A percentile compares a stretch with the other conserved stretches of the same genome.
Evolutionary conservation across 1,284 basidiomycete species (phyloP).

Genomic region (Papiliotrema laurentii): DNA sequence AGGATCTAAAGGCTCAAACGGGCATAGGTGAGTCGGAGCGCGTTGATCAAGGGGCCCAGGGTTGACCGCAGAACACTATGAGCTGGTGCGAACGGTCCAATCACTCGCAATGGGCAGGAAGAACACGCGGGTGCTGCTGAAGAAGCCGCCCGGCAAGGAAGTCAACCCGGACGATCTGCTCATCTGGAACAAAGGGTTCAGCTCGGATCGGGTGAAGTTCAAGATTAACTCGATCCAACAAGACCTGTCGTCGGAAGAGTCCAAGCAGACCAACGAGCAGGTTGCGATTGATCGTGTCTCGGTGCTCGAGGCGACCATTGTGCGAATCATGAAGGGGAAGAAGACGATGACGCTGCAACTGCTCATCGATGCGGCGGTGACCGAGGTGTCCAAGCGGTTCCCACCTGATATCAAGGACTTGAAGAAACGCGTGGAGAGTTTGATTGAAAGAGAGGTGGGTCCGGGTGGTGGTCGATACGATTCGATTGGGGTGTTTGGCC

Average conservation of each 20-base stretch:
- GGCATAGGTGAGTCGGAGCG: conserved; percentile 61
- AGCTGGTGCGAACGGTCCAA: conserved; percentile 79
- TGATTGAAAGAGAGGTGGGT: conserved; percentile 67
- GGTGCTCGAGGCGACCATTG: conserved; percentile 87
- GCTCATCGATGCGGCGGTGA: conserved; percentile 56
- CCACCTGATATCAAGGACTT: conserved; percentile 59
- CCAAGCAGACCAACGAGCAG: conserved; percentile 70
- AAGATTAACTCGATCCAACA: conserved; percentile 96
- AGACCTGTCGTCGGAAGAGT: conserved; percentile 84
- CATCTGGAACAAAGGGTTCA: conserved; percentile 75
- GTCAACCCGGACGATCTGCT: conserved; percentile 75
- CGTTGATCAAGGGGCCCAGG: too few species aligned
- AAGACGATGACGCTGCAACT: conserved; percentile 77
- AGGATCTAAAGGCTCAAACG: conserved; percentile 65
- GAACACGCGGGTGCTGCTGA: conserved; percentile 67
- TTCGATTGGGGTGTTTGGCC: neutral
- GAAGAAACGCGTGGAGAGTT: conserved; percentile 72
- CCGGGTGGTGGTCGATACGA: neutral
- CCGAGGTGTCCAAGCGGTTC: conserved; percentile 59
- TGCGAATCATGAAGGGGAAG: conserved; percentile 87
- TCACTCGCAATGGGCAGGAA: conserved; percentile 88
- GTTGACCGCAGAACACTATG: conserved; percentile 58
- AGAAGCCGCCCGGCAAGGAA: conserved; percentile 73
- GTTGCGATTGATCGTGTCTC: conserved; percentile 83
- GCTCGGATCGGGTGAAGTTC: conserved; percentile 71